These are phyloP conservation scores for Sclerospora graminicola DNA, from an alignment of 352 stramenopile species.

Conservation along the genomic window DNA sequence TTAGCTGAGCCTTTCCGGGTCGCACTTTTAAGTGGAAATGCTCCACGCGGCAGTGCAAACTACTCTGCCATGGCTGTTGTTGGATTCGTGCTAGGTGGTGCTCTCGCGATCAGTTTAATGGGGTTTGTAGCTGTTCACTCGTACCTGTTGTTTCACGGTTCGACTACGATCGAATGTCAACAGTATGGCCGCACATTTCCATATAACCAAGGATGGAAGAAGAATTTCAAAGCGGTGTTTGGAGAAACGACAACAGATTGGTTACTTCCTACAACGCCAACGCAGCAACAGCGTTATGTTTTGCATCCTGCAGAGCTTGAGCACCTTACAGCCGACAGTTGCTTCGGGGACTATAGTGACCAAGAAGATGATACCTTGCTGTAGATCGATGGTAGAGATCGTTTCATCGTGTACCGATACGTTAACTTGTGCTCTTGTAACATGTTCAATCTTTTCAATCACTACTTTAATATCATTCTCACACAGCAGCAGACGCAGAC, in stretches of 20 bases:
- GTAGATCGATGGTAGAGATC: constrained; percentile 19
- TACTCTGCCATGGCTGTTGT: constrained; percentile 45
- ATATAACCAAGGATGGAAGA: constrained; percentile 57
- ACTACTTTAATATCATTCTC: neutral
- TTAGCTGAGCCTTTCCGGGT: constrained; percentile 44
- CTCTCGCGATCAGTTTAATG: constrained; percentile 55
- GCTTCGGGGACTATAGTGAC: constrained; percentile 34
- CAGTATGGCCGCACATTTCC: constrained; percentile 50
- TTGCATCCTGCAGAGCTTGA: constrained; percentile 39
- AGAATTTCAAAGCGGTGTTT: constrained; percentile 45
- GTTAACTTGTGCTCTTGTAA: constrained; percentile 8
- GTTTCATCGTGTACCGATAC: constrained; percentile 3
- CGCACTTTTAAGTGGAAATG: constrained; percentile 14
- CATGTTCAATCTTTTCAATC: constrained; percentile 2
- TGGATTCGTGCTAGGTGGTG: constrained; percentile 60
- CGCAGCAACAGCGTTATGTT: constrained; percentile 8
- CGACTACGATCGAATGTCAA: constrained; percentile 77
- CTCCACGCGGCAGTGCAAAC: constrained; percentile 7
- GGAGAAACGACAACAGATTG: constrained; percentile 43
- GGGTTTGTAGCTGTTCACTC: constrained; percentile 67
- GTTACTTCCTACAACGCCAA: constrained; percentile 33
- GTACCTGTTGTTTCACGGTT: constrained; percentile 50
- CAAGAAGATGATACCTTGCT: constrained; percentile 49
- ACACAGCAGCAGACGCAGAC: neutral
- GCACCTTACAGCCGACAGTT: constrained; percentile 33